Evolutionary conservation across 148 eudicot genomes (phyloP), one percentile per base, ranked within the genome.

Genomic region (Salicornia ramosissima): DNA sequence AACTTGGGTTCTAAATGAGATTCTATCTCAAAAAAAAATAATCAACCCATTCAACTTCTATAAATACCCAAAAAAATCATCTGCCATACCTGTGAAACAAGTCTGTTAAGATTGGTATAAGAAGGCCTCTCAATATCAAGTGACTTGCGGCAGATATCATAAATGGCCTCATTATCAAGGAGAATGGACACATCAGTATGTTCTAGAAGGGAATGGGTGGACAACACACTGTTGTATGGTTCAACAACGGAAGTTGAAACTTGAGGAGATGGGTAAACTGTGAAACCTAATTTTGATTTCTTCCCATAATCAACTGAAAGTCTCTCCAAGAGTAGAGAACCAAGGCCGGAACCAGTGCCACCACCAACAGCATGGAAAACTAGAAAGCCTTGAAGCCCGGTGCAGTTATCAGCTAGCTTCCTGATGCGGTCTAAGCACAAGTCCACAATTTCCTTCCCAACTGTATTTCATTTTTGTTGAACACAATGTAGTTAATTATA

Each of bases 301-400:
- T 69, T 69, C 25, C 72, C 72, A 28, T 69, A 69, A 0, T 69
- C 72, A 25, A 69, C 72, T 62, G 74, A 71, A 10, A 71, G 39
- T 25, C 74, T 61, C 54, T 71, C 74, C 22, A 71, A n/a, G 30
- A 71, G 49, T 4, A 71, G 60, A 21, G 74, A 71, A 36, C 74
- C 74, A 71, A 71, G 74, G 19, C 74, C 74, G 16, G 74, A 71
- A 30, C 74, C 74, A 71, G 74, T 71, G 3, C 74, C 74, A 21
- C 74, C 74, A 49, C 74, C 74, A 61, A 71, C 74, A 33, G 74
- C 74, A 62, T 71, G 74, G 59, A 71, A 71, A 11, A 71, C 74
- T 19, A 71, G 68, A 50, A 71, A 71, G 6, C 74, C 74, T 71
- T 71, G 74, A 49, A 71, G 68, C 10, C 74, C 74, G 16, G 68